These are phyloP conservation scores for Euphrasia arctica DNA, from an alignment of 305 asterid species.

Conservation along the genomic window DNA sequence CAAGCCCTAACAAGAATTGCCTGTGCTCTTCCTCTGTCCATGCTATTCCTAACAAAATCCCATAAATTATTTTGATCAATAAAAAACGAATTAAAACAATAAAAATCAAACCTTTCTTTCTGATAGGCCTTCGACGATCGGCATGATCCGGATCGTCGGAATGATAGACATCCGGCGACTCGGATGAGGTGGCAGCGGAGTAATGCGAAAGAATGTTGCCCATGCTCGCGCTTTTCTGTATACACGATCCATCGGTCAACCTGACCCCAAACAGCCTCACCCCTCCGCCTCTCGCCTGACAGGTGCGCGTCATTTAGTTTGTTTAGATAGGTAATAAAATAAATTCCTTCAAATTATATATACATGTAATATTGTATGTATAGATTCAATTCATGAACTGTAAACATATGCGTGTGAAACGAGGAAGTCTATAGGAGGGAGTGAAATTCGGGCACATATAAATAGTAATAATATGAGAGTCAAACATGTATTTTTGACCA, in stretches of 20 bases:
- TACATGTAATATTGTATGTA: no score
- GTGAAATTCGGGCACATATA: no score
- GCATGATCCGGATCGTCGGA: constrained; percentile 61
- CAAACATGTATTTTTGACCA: no score
- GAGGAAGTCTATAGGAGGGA: no score
- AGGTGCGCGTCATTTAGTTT: no score
- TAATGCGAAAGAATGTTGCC: constrained; percentile 47
- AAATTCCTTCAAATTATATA: no score
- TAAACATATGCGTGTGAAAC: no score
- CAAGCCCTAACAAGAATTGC: constrained; percentile 48
- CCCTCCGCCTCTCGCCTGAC: no score
- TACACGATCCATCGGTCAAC: constrained; percentile 59
- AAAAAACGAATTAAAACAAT: not conserved
- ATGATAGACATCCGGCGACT: constrained; percentile 55
- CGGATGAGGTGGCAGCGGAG: constrained; percentile 40
- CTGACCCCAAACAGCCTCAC: constrained; percentile 65
- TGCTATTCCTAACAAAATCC: constrained; percentile 35
- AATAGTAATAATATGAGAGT: no score
- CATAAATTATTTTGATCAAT: not conserved
- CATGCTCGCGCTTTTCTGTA: constrained; percentile 85
- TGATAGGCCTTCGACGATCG: constrained; percentile 38
- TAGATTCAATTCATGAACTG: no score
- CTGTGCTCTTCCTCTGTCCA: constrained; percentile 63
- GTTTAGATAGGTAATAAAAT: no score
- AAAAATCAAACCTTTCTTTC: constrained; percentile 57